Percentiles rank a stretch among this genome's conserved stretches.
These are phyloP conservation scores for Pleurotus giganteus DNA, from an alignment of 768 basidiomycete genomes.

Conservation along the genomic window DNA sequence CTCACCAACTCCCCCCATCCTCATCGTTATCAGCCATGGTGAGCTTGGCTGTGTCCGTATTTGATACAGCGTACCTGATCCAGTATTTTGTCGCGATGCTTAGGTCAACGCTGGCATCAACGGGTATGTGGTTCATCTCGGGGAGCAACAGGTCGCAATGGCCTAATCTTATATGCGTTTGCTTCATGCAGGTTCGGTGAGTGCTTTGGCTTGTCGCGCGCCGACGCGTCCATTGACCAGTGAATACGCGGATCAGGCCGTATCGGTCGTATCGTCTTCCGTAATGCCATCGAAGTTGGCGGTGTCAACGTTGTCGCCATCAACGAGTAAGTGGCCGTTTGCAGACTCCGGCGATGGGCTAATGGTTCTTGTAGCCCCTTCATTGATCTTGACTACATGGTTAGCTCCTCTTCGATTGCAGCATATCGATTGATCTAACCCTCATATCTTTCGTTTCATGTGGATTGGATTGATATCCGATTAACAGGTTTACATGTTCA, in stretches of 20 bases:
- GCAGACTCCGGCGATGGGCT: neutral
- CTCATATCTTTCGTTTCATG: neutral
- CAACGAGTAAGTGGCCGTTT: slow-evolving; percentile 71
- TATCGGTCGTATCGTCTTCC: slow-evolving; percentile 97
- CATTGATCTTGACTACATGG: slow-evolving; percentile 98
- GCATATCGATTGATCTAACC: neutral
- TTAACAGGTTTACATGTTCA: slow-evolving; percentile 94
- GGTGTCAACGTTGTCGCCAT: slow-evolving; percentile 88
- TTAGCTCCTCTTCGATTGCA: slow-evolving; percentile 26
- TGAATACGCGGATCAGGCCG: slow-evolving; percentile 58
- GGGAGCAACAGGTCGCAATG: neutral
- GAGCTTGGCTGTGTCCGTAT: neutral
- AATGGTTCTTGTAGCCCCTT: slow-evolving; percentile 66
- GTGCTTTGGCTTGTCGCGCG: slow-evolving; percentile 20
- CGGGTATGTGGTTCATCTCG: slow-evolving; percentile 56
- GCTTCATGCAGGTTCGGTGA: slow-evolving; percentile 66
- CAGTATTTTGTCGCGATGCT: neutral
- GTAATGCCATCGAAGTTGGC: slow-evolving; percentile 76
- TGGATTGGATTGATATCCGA: neutral
- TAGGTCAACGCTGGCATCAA: slow-evolving; percentile 94
- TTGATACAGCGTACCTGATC: neutral
- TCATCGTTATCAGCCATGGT: slow-evolving; percentile 11
- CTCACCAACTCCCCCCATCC: neutral
- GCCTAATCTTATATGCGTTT: slow-evolving; percentile 1
- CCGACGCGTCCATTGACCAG: neutral